Evolutionary conservation across 805 yeast genomes (phyloP), one percentile per base, ranked within the genome.

Genomic region (Kodamaea jinghongensis): DNA sequence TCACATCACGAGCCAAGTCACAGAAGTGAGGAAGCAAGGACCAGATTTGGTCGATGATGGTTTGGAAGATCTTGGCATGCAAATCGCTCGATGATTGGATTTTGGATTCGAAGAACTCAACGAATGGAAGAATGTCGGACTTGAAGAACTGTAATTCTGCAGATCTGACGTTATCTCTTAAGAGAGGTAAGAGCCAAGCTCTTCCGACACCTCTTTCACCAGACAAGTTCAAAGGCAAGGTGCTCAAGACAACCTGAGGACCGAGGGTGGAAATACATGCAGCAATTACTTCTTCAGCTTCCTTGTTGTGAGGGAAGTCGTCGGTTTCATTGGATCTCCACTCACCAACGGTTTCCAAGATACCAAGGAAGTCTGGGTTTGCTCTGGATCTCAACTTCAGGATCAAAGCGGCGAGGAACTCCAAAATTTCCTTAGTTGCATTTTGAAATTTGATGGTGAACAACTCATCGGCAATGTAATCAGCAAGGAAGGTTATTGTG

Each of bases 41-140:
- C 97, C 97, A 89, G 25, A 90, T 73, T 71, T 93, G 99, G 56
- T 86, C 96, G 30, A 86, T 70, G 32, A 93, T 78, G 2, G 99
- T 91, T 51, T 80, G 76, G 56, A 86, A 85, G 38, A 93, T 79
- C 63, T 88, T 93, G 42, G 67, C 61, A 57, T 87, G 85, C 44
- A 86, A 72, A 2, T 90, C 78, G 25, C 73, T 50, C 14, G 70
- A 59, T 1, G 62, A 50, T 10, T 55, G 59, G 34, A 78, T 65
- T 44, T 74, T 79, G 7, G 64, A 56, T 34, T 73, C 73, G 51
- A 83, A 85, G 42, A 71, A 65, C 28, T 70, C 70, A 35, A 73
- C 73, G 28, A 82, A 60, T 17, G 98, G 98, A 11, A 84, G 60
- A 38, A 93, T 74, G 28, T 80, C 70, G 15, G 63, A 61, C 43